A percentile compares a stretch with the other conserved stretches of the same genome.
Evolutionary conservation across 352 stramenopile genomes (phyloP).

Genomic region (Phytophthora lateralis): DNA sequence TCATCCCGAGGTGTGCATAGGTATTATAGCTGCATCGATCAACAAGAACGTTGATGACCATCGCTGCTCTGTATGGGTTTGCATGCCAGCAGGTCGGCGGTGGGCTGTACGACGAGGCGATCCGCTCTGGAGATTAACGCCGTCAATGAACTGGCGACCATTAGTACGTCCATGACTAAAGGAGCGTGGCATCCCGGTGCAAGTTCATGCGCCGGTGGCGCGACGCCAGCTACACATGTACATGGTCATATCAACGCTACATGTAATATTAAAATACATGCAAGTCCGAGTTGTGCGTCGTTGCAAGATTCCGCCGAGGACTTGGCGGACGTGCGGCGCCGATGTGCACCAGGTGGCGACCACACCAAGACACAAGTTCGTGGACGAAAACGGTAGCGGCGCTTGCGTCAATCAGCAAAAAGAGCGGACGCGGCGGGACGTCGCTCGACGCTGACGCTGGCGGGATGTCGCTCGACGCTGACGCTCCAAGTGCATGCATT

Average conservation of each 20-base stretch:
- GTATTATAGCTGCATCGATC: background rate
- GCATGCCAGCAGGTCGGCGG: background rate
- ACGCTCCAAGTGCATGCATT: too few species aligned
- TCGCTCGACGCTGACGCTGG: too few species aligned
- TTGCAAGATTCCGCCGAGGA: conserved; percentile 11
- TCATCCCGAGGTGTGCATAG: background rate
- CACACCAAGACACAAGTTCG: conserved; percentile 29
- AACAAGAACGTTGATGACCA: conserved; percentile 13
- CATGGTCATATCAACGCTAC: background rate
- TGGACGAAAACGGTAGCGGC: conserved; percentile 11
- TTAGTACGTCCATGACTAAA: conserved; percentile 1
- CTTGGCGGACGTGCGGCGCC: background rate
- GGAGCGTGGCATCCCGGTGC: background rate
- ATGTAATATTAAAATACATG: background rate
- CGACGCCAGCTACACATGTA: background rate
- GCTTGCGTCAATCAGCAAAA: conserved; percentile 1
- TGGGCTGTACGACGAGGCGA: conserved; percentile 14
- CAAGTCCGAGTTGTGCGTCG: background rate
- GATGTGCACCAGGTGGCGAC: conserved; percentile 29
- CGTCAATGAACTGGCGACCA: conserved; percentile 7
- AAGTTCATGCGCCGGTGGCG: background rate
- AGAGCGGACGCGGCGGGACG: conserved; percentile 9
- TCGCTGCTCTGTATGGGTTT: conserved; percentile 3
- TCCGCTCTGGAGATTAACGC: background rate
- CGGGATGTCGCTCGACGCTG: too few species aligned